Evolutionary conservation across 1,284 basidiomycete species (phyloP), one percentile per base, ranked within the genome.

Genomic region (Malassezia obtusa): DNA sequence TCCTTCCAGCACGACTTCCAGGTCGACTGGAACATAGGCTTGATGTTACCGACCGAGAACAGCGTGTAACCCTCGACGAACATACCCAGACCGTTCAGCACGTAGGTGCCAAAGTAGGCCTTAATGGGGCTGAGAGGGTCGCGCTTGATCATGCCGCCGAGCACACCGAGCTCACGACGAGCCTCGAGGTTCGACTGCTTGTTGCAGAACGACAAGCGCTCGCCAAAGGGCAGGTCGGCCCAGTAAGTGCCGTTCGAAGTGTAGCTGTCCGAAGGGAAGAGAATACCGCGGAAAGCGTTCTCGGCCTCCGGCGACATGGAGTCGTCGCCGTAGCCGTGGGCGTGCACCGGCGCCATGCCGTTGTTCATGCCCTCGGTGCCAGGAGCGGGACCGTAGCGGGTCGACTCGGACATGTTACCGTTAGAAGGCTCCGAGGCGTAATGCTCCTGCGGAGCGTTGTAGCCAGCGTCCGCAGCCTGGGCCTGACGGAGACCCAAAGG

Each of bases 1-100:
- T 75, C 70, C 32, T 64, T 55, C 78, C 78, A 80, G 72, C 79
- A 80, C 10, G 36, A 25, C 10, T 28, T 35, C 36, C 45, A 45
- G 9, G 54, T 38, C n/a, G 19, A 28, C 37, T 35, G 24, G 22
- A 50, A 50, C n/a, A 56, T 31, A 9, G 49, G 45, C 56, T 49
- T 52, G n/a, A 63, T 24, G 70, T 79, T 79, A 26, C 79, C 79
- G 62, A 80, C 79, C 6, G 78, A 79, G 73, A 80, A 80, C 46
- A 80, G 73, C 28, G 77, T 77, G 61, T 64, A 77, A 7, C 75
- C 75, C 64, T 80, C 77, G 35, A 78, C 78, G 63, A 79, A 79
- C 46, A 80, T 75, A 57, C 79, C 79, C 66, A 80, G 76, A 59
- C 79, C 79, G 43, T 75, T 77, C 46, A 79, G 64, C 43, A 80